Base-by-base conservation (phyloP, 176 grass and related monocot species). In the Aegilops umbellulata region DNA sequence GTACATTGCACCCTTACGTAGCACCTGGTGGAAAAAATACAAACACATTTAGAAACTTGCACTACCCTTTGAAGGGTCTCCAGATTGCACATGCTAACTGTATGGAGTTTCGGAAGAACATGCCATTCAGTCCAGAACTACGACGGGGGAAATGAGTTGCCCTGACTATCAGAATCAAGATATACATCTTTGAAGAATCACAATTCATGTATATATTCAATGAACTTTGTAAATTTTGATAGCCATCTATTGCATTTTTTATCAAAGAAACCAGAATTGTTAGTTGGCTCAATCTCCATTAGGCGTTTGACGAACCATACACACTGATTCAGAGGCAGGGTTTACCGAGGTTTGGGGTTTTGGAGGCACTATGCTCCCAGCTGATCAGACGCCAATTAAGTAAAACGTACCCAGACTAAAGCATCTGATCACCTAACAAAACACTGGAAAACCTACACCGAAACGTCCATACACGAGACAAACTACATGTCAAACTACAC, bases 1-100 rank as follows among this genome's bases (percentile, higher is more conserved):
- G 81, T 91, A 99, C 74, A 96, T 66, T 46, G 27, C 51, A 38
- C 90, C 90, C 84, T 77, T 89, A 23, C 61, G 70, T 55, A 30
- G 65, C 57, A 90, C 90, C 97, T 99, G 90, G 13, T 7, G 14
- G 64, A 89, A 89, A 94, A 89, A 89, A 94, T n/a, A 31, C 64
- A 8, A 86, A 27, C 10, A 83, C 34, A 61, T 61, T 87, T 87
- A 87, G 74, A 74, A 68, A 81, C 17, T 32, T 60, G 42, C 17
- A 71, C 25, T 80, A 38, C 23, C 14, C 3, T 83, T 74, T 81
- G 31, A 49, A 87, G 35, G 44, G 19, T 84, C 57, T 46, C 8
- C 68, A 77, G 46, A 12, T 57, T 63, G 74, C 70, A 73, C 44
- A 68, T 73, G 70, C n/a, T 71, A 86, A 31, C 13, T 41, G 44